Base-by-base conservation (phyloP, 106 monocot species). In the Ottelia alismoides region DNA sequence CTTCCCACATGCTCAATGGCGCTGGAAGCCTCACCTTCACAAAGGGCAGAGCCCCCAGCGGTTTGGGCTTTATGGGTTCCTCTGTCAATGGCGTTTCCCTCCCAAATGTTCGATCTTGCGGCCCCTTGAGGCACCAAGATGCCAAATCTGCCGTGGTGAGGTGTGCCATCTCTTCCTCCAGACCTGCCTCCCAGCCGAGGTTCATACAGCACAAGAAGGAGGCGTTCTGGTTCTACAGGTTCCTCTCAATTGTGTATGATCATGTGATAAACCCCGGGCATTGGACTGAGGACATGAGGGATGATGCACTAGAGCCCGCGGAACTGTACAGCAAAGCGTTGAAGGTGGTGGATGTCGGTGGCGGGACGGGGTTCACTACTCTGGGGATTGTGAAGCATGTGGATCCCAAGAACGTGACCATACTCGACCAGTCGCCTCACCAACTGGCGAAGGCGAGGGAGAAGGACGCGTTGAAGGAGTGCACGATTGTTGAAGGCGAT, bases 201-300 rank as follows among this genome's bases (percentile, higher is more conserved):
- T 88, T 94, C 71, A 88, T 94, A 6, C 94, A 94, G 76, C 93
- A 94, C 87, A 94, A 94, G 67, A 75, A 88, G 51, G 88, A 88
- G 71, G 94, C 94, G 0, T 94, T 88, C 35, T 94, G 94, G 94
- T 94, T 94, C 74, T 94, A 94, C 45, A 76, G 88, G 16, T 94
- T 94, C 63, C 73, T 94, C 10, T 94, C 94, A 31, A 76, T 94
- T 27, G 81, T 84, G 27, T 94, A 94, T 59, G 94, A 94, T 65
- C 94, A 88, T 61, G 62, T 88, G 25, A 84, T 88, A 65, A 88
- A 88, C 72, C 94, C 88, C 22, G 84, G 84, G 6, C 88, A 84
- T 44, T 94, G 88, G 88, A 94, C 88, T 16, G 88, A 84, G 65
- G 94, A 94, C 78, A 88, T 94, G 94, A 75, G 94, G 47, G 94